Conservation (phyloP, 2,329 filamentous ascomycete genomes). For the Thelonectria rubi region DNA sequence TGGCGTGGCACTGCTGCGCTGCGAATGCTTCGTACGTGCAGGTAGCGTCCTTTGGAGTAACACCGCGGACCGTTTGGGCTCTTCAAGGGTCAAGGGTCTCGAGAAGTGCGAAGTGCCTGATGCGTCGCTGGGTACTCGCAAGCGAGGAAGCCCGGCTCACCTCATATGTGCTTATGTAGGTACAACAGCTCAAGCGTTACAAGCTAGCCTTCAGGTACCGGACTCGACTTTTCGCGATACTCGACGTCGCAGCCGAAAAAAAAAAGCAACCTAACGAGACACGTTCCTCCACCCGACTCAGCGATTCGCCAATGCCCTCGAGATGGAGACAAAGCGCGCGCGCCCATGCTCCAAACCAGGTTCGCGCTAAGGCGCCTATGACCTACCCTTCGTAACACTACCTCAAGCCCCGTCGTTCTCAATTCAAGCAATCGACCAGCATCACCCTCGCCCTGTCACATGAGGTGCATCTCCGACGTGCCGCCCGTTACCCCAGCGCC, state of each 20-base stretch:
- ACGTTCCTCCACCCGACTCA: slow-evolving; percentile 19
- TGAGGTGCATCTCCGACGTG: slow-evolving; percentile 6
- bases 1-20: too few relatives aligned
- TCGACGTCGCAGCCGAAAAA: slow-evolving; percentile 1
- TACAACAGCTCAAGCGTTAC: too few relatives aligned
- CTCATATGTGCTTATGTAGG: too few relatives aligned
- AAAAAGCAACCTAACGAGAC: slow-evolving; percentile 3
- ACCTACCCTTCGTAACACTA: slow-evolving; percentile 2
- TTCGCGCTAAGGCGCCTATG: slow-evolving; percentile 21
- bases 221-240: too few relatives aligned
- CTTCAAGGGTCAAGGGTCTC: too few relatives aligned
- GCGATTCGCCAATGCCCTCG: slow-evolving; percentile 22
- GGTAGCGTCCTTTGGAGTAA: too few relatives aligned
- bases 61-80: too few relatives aligned
- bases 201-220: too few relatives aligned
- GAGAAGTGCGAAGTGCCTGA: too few relatives aligned
- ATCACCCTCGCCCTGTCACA: slow-evolving; percentile 21
- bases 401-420: not conserved
- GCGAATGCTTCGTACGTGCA: too few relatives aligned
- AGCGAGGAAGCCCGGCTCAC: too few relatives aligned
- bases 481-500: slow-evolving; percentile 23
- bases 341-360: slow-evolving; percentile 12
- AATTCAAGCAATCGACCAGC: slow-evolving; percentile 5
- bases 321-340: slow-evolving; percentile 9
- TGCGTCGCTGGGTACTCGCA: too few relatives aligned